Conservation (phyloP, 169 alveolate species). For the Neospora caninum region DNA sequence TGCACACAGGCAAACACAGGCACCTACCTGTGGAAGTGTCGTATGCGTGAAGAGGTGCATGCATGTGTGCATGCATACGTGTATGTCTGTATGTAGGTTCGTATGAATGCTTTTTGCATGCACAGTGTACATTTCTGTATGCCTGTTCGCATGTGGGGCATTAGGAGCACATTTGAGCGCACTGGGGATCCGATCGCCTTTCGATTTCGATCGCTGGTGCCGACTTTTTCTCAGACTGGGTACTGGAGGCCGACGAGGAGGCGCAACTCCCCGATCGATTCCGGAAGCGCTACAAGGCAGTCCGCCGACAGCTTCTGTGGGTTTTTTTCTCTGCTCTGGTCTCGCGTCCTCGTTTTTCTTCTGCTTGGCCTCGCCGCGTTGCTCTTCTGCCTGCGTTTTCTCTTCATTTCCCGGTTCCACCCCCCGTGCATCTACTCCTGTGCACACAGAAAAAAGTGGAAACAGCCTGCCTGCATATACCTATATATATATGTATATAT, state of each 20-base stretch:
- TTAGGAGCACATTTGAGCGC: neutral
- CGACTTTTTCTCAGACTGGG: slow-evolving; percentile 13
- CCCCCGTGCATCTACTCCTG: neutral
- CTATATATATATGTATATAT: neutral
- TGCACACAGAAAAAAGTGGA: no score
- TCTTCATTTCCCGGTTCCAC: neutral
- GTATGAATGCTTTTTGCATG: neutral
- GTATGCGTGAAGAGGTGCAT: neutral
- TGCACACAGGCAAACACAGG: no score
- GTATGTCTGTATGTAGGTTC: neutral
- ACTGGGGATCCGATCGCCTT: neutral
- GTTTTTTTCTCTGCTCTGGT: neutral
- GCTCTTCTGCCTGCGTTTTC: neutral
- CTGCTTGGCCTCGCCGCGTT: neutral
- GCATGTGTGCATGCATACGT: neutral
- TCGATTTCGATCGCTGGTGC: neutral
- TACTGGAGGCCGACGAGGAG: slow-evolving; percentile 32
- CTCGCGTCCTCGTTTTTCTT: neutral
- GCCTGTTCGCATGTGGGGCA: neutral
- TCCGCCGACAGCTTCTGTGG: slow-evolving; percentile 9
- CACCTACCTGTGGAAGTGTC: no score
- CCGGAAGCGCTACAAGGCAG: slow-evolving; percentile 23
- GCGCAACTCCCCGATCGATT: neutral
- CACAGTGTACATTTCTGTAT: neutral
- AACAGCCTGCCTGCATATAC: neutral